Base-by-base conservation (phyloP, 1,284 basidiomycete species). In the Salmacisia buchloeana region DNA sequence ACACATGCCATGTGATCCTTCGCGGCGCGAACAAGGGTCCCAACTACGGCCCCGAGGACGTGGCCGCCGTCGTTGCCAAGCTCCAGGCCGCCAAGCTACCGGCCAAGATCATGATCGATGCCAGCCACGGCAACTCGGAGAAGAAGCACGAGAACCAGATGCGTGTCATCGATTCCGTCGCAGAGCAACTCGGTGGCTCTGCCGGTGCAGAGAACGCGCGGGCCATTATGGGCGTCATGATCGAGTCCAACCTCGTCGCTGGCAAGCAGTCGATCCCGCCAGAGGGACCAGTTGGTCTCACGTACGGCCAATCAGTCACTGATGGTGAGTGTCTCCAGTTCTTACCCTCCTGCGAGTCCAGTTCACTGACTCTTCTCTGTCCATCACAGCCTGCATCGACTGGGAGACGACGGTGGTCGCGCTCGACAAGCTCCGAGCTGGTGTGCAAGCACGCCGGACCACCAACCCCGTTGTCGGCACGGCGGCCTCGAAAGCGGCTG, bases 151-250 rank as follows among this genome's bases (percentile, higher is more conserved):
- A 82, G 67, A 83, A 83, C 69, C 85, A 86, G 74, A 81, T 84
- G 46, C 77, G 82, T 59, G 85, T 85, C 38, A 83, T 83, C 27
- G 75, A 82, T 21, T 82, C 83, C 67, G 81, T 86, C 63, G 79
- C 89, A 73, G 41, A 64, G 34, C 77, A 77, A 61, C 68, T 77
- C 39, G 21, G 61, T 3, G 49, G 49, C 31, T 29, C 23, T 7
- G 41, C 29, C 2, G 58, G 58, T 29, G 49, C 49, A 12, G 58
- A 41, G 6, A 60, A 56, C 35, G 62, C 65, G 2, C 69, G 69
- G 59, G 85, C 86, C 77, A 92, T 98, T 71, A 89, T 96, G 85
- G 94, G 94, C 64, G 92, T 96, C 66, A 98, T 98, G 96, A 85
- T 97, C 67, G 96, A 98, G 81, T 91, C 89, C 57, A 94, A 98